Evolutionary conservation across 2,329 filamentous ascomycete genomes (phyloP), one percentile per base, ranked within the genome.

Genomic region (Fusarium sp.): DNA sequence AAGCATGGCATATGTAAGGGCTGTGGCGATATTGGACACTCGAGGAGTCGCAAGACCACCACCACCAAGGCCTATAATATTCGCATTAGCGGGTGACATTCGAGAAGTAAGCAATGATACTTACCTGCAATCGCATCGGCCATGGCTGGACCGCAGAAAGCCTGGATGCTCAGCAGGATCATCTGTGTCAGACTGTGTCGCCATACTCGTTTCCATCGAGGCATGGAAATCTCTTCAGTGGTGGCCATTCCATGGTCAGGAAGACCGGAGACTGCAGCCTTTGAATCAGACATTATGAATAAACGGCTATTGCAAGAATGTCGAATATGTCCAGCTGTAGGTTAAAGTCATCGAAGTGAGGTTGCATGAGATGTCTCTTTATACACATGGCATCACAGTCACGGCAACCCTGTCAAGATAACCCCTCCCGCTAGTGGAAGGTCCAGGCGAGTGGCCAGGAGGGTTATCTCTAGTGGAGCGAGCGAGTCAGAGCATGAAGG

Each of bases 11-110:
- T 66, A 66, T 54, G 27, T 61, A 4, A 66, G 63, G 8, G 63
- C 63, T 17, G 63, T 61, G 25, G 63, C 32, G 25, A 66, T 66
- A 38, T 66, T 66, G 14, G 63, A 66, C 33, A 66, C 63, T 37
- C 54, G 63, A 35, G 63, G 63, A n/a, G 63, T 66, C 14, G 63
- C 63, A 27, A 66, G 63, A n/a, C 63, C 63, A 45, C 63, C 63
- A 33, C 63, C 63, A 12, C 63, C 63, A 25, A 66, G 57, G 10
- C 63, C 63, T 66, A n/a, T 27, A n/a, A 33, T 10, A 15, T 11
- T 65, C 33, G 30, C 25, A 25, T 61, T 50, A 62, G 43, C 22
- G 7, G 22, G 12, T 32, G 40, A 4, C 7, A 35, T 33, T 32
- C 5, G 5, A 32, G 11, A 27, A 35, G 4, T 9, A 7, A 11